Conservation (phyloP, 2,329 filamentous ascomycete species). For the Verticillium nonalfalfae region DNA sequence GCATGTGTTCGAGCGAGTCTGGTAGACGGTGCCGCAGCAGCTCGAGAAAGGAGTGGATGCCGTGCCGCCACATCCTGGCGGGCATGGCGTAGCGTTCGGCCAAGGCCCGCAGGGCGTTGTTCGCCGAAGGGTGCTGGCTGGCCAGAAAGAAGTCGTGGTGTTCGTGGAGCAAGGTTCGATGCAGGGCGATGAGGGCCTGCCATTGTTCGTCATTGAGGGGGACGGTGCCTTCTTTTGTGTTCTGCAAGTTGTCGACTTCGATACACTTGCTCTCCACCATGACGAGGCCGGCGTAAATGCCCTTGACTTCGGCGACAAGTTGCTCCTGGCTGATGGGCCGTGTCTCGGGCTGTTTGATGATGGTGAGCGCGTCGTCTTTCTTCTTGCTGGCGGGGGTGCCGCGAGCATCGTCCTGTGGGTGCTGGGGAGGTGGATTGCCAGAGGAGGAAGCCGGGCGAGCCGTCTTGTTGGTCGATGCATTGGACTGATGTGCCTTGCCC, state of each 20-base stretch:
- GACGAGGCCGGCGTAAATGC: conserved; percentile 75
- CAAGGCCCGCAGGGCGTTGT: conserved; percentile 57
- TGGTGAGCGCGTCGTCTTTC: background rate
- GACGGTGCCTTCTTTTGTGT: background rate
- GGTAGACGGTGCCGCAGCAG: conserved; percentile 69
- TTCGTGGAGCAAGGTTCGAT: conserved; percentile 74
- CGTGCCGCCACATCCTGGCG: conserved; percentile 88
- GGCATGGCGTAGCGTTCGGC: conserved; percentile 87
- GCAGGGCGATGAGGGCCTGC: conserved; percentile 76
- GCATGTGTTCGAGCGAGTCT: conserved; percentile 77
- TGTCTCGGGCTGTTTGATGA: conserved; percentile 50
- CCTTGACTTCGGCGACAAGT: conserved; percentile 73
- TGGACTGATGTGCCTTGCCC: too few species aligned
- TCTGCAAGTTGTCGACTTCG: conserved; percentile 56
- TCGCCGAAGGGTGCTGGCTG: conserved; percentile 77
- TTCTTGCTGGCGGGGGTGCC: background rate
- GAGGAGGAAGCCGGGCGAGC: too few species aligned
- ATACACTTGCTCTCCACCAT: conserved; percentile 88
- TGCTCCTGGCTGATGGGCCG: conserved; percentile 70
- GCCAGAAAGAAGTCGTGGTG: conserved; percentile 85
- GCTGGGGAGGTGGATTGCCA: background rate
- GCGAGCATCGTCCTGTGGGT: background rate
- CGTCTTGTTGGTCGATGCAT: background rate
- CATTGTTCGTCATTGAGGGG: conserved; percentile 64
- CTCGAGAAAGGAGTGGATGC: conserved; percentile 81